These are phyloP conservation scores for Talaromyces thailandensis DNA, from an alignment of 495 filamentous ascomycete genomes.

Conservation along the genomic window DNA sequence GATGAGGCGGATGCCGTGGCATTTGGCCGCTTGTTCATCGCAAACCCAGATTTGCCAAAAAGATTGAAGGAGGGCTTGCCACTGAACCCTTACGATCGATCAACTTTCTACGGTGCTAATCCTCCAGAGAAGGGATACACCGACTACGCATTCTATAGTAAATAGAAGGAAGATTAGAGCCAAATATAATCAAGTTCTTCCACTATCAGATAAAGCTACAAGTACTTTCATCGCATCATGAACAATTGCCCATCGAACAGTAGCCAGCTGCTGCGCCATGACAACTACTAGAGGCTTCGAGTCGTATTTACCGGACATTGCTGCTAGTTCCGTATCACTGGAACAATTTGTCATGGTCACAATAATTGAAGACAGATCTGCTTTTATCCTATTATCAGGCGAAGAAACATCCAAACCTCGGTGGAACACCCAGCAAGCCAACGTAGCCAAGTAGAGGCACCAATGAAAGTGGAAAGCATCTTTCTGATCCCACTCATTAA, in stretches of 20 bases:
- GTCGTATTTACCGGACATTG: conserved; percentile 22
- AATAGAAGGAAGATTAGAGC: not conserved
- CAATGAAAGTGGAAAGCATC: conserved; percentile 48
- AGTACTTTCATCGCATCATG: conserved; percentile 48
- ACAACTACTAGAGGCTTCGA: conserved; percentile 28
- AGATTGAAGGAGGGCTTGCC: conserved; percentile 47
- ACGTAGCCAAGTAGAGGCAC: conserved; percentile 46
- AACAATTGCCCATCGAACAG: conserved; percentile 47
- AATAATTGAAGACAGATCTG: conserved; percentile 24
- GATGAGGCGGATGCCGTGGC: conserved; percentile 29
- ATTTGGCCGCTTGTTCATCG: conserved; percentile 58
- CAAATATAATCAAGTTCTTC: not conserved
- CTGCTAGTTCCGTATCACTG: conserved; percentile 15
- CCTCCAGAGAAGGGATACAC: conserved; percentile 48
- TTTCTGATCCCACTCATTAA: conserved; percentile 40
- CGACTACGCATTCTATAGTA: conserved; percentile 50
- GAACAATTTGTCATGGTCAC: conserved; percentile 28
- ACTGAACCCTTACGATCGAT: conserved; percentile 46
- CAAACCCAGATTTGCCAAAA: conserved; percentile 64
- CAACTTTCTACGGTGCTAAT: conserved; percentile 47
- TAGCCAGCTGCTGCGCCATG: conserved; percentile 43
- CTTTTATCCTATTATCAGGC: conserved; percentile 7
- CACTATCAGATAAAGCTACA: conserved; percentile 12
- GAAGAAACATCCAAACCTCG: conserved; percentile 13
- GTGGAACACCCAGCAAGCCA: conserved; percentile 45